Evolutionary conservation across 768 basidiomycete species (phyloP), one percentile per base, ranked within the genome.

Genomic region (Leccinum fibrillosum): DNA sequence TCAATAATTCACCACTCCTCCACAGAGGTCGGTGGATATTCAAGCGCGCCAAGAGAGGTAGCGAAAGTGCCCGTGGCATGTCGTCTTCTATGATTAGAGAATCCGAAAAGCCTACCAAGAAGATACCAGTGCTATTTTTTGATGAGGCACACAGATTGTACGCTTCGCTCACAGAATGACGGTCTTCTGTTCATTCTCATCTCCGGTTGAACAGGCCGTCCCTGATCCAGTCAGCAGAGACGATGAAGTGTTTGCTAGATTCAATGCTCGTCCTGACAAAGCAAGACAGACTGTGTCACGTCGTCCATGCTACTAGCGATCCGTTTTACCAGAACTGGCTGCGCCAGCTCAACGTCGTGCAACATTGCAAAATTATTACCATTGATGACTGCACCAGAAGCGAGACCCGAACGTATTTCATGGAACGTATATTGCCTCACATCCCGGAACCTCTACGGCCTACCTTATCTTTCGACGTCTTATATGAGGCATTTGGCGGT

Each of bases 141-240:
- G 92, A 94, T 61, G 92, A 94, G 69, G 89, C 90, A 2, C 92
- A 94, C 67, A 90, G 88, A 70, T 73, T 92, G 86, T 90, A 69
- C 35, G 85, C 62, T 30, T 34, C 39, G 6, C 54, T 55, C 55
- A 13, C 8, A 51, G 19, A 30, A 44, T 2, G 49, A 17, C 11
- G 42, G 9, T 53, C 25, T 42, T 26, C 11, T 28, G 19, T 6
- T 30, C 37, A 52, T 52, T 54, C 47, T 55, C 34, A 60, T 54
- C n/a, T 11, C 49, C 45, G 49, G n/a, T 45, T 11, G 26, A 25
- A 51, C 65, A 92, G 85, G 49, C 89, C 89, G 0, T 80, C 85
- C 5, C 76, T 92, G 45, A 89, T 92, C 44, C 85, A 89, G 62
- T 90, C 89, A 1, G 78, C 80, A 3, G 89, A 89, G 30, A 82